Evolutionary conservation across 495 filamentous ascomycete species (phyloP).

Genomic region (Penicillium herquei): DNA sequence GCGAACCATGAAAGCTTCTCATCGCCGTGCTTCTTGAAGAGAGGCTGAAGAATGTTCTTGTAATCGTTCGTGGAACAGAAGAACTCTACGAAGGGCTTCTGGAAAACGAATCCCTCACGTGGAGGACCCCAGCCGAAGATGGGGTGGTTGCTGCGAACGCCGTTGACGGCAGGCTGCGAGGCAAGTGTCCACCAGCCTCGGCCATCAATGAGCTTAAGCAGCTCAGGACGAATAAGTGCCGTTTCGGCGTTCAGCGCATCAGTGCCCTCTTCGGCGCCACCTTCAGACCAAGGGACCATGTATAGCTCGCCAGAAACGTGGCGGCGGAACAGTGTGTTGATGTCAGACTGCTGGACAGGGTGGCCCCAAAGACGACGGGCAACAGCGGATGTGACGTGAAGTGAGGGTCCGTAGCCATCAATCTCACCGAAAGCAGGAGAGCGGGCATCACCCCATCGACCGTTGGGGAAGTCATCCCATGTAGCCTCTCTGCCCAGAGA

Average conservation of each 20-base stretch:
- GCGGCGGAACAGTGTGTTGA: constrained; percentile 73
- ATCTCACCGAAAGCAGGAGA: constrained; percentile 93
- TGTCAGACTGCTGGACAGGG: constrained; percentile 64
- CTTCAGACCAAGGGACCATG: constrained; percentile 89
- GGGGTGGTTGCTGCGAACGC: constrained; percentile 68
- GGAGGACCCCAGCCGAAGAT: constrained; percentile 93
- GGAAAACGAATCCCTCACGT: constrained; percentile 88
- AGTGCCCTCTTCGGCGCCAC: constrained; percentile 58
- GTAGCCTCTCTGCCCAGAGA: constrained; percentile 92
- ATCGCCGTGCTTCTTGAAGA: constrained; percentile 55
- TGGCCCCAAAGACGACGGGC: constrained; percentile 82
- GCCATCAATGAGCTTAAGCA: constrained; percentile 67
- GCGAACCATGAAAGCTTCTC: constrained; percentile 83
- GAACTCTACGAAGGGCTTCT: constrained; percentile 97
- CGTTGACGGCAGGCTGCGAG: constrained; percentile 93
- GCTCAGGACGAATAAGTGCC: constrained; percentile 66
- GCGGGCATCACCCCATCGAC: constrained; percentile 89
- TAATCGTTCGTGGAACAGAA: constrained; percentile 76
- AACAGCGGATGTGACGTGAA: constrained; percentile 76
- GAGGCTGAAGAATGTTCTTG: constrained; percentile 53
- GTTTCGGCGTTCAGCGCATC: constrained; percentile 70
- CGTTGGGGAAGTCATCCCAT: constrained; percentile 99
- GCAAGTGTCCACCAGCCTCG: constrained; percentile 94
- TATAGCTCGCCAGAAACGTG: constrained; percentile 74
- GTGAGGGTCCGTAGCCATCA: constrained; percentile 87